phyloP scores from a whole-genome alignment of 305 asterid species.

The Fraxinus dipetala region DNA sequence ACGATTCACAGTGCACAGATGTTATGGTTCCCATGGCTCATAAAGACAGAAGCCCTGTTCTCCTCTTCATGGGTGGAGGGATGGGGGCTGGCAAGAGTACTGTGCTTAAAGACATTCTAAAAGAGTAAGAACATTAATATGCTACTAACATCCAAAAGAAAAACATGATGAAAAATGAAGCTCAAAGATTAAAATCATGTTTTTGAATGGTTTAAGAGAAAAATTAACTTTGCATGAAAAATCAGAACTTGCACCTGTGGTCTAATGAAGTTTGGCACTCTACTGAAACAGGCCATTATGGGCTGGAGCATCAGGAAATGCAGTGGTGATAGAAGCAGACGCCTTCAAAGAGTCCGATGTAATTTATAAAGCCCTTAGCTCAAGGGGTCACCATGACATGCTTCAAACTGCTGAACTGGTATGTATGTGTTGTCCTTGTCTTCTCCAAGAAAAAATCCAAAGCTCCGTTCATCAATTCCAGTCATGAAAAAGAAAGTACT shows the following conservation, averaged over 20 bases:
- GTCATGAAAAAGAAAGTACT: background rate
- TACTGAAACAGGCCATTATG: slow-evolving; percentile 74
- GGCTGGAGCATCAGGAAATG: slow-evolving; percentile 85
- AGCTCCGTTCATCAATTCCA: background rate
- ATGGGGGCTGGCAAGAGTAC: slow-evolving; percentile 99
- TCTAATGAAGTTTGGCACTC: background rate
- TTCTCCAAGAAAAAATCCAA: background rate
- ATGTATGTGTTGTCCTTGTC: background rate
- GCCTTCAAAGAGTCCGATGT: slow-evolving; percentile 95
- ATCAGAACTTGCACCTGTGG: background rate
- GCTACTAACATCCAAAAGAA: slow-evolving; percentile 4
- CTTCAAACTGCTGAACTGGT: slow-evolving; percentile 94
- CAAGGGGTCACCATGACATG: slow-evolving; percentile 92
- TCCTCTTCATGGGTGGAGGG: slow-evolving; percentile 98
- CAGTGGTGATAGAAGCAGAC: slow-evolving; percentile 89
- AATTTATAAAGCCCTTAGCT: slow-evolving; percentile 89
- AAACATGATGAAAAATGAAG: background rate
- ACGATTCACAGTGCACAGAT: slow-evolving; percentile 87
- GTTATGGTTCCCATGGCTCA: slow-evolving; percentile 99
- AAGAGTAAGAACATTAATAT: slow-evolving; percentile 59
- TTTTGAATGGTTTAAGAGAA: background rate
- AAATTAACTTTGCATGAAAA: background rate
- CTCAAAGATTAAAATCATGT: background rate
- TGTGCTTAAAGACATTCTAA: slow-evolving; percentile 85
- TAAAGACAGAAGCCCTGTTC: slow-evolving; percentile 86